Evolutionary conservation across 2,329 filamentous ascomycete species (phyloP).

Genomic region (Aspergillus aculeatus): DNA sequence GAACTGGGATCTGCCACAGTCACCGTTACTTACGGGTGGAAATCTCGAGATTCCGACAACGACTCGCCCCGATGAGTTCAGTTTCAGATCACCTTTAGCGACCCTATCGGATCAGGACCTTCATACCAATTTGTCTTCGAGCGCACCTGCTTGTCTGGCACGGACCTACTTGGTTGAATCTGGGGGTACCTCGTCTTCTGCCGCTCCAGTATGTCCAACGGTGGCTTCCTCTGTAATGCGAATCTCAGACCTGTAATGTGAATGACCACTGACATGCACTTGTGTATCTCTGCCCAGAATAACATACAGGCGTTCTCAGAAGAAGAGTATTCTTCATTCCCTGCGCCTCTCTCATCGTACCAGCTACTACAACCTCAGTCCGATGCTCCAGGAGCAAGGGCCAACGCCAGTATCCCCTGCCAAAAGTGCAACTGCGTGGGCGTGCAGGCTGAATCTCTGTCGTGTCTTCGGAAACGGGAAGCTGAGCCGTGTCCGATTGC

Average conservation of each 20-base stretch:
- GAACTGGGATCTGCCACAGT: not conserved
- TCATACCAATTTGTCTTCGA: not conserved
- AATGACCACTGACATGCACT: too few species aligned
- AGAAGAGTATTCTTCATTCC: not conserved
- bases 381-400: not conserved
- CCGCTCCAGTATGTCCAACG: too few species aligned
- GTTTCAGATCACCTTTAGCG: not conserved
- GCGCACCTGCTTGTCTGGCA: not conserved
- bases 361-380: not conserved
- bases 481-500: not conserved
- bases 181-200: too few species aligned
- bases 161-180: too few species aligned
- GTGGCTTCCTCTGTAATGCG: too few species aligned
- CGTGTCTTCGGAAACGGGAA: not conserved
- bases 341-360: not conserved
- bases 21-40: not conserved
- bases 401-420: not conserved
- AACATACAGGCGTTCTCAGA: too few species aligned
- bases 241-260: too few species aligned
- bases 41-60: not conserved
- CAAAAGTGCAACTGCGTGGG: not conserved
- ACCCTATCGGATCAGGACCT: not conserved
- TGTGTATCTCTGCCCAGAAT: too few species aligned
- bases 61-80: not conserved
- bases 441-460: not conserved